phyloP scores from a whole-genome alignment of 1,284 basidiomycete genomes.

The Cutaneotrichosporon cyanovorans region DNA sequence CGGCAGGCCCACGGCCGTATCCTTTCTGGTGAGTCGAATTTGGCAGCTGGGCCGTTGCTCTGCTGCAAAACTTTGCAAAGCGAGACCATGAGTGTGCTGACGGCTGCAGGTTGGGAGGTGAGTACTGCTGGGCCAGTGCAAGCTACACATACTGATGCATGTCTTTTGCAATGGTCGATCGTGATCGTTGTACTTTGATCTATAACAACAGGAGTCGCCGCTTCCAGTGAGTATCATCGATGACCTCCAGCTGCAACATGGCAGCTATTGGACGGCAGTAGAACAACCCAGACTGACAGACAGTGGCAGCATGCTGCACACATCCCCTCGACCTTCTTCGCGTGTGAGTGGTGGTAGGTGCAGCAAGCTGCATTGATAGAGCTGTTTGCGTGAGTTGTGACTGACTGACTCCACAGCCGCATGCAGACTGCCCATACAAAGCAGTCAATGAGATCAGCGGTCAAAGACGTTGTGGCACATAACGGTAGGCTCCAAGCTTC shows the following conservation, averaged over 20 bases:
- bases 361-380: no score
- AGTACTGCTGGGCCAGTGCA: neutral
- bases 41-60: no score
- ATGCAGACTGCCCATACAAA: slow-evolving; percentile 40
- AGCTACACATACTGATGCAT: neutral
- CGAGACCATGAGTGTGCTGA: no score
- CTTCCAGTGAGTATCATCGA: slow-evolving; percentile 63
- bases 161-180: no score
- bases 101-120: slow-evolving; percentile 13
- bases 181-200: neutral
- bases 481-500: slow-evolving; percentile 20
- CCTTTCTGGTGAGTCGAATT: slow-evolving; percentile 20
- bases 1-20: slow-evolving; percentile 13
- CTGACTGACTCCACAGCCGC: slow-evolving; percentile 23
- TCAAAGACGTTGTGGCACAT: slow-evolving; percentile 27
- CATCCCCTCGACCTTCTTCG: slow-evolving; percentile 80
- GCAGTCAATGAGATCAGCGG: slow-evolving; percentile 26
- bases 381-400: no score
- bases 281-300: neutral
- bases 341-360: slow-evolving; percentile 66
- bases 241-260: neutral
- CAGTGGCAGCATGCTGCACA: slow-evolving; percentile 77
- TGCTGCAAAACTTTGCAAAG: no score
- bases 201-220: slow-evolving; percentile 48
- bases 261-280: neutral